A percentile compares a stretch with the other conserved stretches of the same genome.
Conservation (phyloP, 805 yeast genomes). For the Tetrapisispora taiwanensis region DNA sequence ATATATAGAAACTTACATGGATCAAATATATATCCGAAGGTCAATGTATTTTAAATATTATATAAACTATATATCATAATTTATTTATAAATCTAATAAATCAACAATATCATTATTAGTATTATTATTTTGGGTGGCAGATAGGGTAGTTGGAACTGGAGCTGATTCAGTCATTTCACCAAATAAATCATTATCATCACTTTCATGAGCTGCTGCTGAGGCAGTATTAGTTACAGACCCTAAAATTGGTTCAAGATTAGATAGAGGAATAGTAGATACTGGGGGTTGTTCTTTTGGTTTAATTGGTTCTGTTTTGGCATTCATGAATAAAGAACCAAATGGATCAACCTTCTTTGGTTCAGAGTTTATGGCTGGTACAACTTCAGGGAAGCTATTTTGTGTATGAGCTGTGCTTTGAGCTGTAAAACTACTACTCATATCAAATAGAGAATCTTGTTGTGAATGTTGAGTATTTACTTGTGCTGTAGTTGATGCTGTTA, state of each 20-base stretch:
- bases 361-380: conserved; percentile 29
- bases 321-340: conserved; percentile 56
- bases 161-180: conserved; percentile 25
- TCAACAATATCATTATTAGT: conserved; percentile 21
- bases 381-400: conserved; percentile 4
- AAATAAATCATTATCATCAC: conserved; percentile 24
- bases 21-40: neutral
- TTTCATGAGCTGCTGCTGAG: neutral
- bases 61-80: neutral
- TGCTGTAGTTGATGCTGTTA: conserved; percentile 24
- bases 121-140: neutral
- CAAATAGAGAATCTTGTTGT: conserved; percentile 23
- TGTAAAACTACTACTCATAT: conserved; percentile 24
- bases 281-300: neutral
- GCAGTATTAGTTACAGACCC: neutral
- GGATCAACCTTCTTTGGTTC: conserved; percentile 48
- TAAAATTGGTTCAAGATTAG: conserved; percentile 1
- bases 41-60: neutral
- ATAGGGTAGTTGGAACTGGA: conserved; percentile 3
- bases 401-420: conserved; percentile 7
- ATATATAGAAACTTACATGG: too few species aligned
- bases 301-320: conserved; percentile 40
- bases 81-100: conserved; percentile 22
- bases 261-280: neutral
- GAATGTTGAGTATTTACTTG: conserved; percentile 5